Evolutionary conservation across 305 asterid genomes (phyloP).

Genomic region (Fraxinus floribunda): DNA sequence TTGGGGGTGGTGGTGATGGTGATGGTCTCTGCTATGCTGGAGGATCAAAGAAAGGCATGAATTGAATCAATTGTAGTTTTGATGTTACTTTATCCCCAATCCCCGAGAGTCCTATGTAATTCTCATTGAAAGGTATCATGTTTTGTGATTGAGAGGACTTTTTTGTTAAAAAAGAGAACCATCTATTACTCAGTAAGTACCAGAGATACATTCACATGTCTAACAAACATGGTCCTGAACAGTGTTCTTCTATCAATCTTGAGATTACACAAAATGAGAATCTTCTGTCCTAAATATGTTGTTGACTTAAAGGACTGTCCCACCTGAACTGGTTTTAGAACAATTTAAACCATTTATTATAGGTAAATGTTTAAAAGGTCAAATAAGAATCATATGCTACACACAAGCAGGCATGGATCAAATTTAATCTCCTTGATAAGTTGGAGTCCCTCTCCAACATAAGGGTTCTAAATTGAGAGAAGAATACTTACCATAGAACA

Average conservation of each 20-base stretch:
- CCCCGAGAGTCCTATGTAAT: neutral
- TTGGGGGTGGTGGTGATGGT: neutral
- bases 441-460: neutral
- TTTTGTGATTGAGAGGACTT: neutral
- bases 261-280: neutral
- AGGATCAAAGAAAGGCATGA: neutral
- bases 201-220: neutral
- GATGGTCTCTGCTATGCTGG: neutral
- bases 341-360: neutral
- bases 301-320: neutral
- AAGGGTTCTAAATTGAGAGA: neutral
- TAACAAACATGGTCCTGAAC: neutral
- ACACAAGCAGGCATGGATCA: neutral
- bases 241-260: neutral
- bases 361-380: neutral
- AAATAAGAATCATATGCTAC: neutral
- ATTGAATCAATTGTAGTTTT: neutral
- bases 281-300: neutral
- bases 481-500: neutral
- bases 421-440: neutral
- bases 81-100: neutral
- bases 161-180: neutral
- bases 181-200: neutral
- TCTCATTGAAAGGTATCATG: neutral
- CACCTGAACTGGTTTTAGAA: neutral